Evolutionary conservation across 768 basidiomycete species (phyloP), one percentile per base, ranked within the genome.

Genomic region (Agaricus blazei): DNA sequence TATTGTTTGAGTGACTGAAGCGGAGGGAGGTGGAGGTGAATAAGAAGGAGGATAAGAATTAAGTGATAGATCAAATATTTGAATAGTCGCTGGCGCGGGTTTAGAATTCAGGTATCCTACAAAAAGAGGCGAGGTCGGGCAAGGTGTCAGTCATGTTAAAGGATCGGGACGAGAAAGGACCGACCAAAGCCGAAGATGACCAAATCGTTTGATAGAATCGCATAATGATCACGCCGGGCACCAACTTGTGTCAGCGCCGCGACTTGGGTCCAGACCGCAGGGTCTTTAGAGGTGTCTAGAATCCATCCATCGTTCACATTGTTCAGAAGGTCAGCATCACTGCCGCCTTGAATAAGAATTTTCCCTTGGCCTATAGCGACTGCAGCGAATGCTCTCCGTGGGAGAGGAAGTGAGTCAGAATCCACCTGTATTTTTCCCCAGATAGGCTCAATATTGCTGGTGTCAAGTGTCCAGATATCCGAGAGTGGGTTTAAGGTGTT

Each of bases 131-230:
- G 19, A 19, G 19, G 19, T 19, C 19, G 19, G 19, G 19, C 19
- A 19, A 19, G 19, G 19, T 19, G 51, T 52, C 51, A 38, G 43
- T 51, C 38, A 48, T 7, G 42, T 9, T 14, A 27, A 52, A 15
- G 26, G 40, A 52, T 37, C 36, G 29, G 54, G n/a, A 27, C 42
- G 31, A 34, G 34, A 34, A 8, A 34, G 11, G 7, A 70, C 86
- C 60, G 61, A 91, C 90, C 90, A 63, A 87, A 89, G 34, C 85
- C 87, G 66, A 93, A 88, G 9, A 94, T 65, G 23, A 92, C 83
- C 52, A 81, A 74, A 31, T 75, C 71, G 11, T 83, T 85, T 31
- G 78, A 73, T 36, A 74, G 73, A 3, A 87, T 73, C 9, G 88
- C 91, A 59, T 85, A 80, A 66, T 94, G 92, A 66, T 93, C 89